Evolutionary conservation across 1,139 yeast species (phyloP).

Genomic region (Yarrowia galli): DNA sequence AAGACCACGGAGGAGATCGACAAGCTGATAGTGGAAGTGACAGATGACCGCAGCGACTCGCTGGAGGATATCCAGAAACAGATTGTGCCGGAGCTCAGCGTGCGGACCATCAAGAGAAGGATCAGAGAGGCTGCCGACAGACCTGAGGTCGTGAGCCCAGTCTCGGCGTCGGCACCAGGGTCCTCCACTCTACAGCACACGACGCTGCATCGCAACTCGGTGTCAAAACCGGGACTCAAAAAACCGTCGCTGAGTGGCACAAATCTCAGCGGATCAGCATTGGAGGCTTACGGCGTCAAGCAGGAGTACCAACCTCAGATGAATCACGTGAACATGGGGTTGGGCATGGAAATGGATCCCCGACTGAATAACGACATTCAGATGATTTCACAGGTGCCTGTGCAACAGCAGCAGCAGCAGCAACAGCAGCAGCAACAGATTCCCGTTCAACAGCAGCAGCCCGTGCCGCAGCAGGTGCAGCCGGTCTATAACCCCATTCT

Average conservation of each 20-base stretch:
- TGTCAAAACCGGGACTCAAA: slow-evolving; percentile 13
- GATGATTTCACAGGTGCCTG: slow-evolving; percentile 15
- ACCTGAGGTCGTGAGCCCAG: slow-evolving; percentile 2
- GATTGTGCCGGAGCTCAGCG: slow-evolving; percentile 36
- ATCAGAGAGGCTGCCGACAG: slow-evolving; percentile 34
- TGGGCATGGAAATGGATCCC: slow-evolving; percentile 25
- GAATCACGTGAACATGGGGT: neutral
- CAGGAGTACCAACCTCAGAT: slow-evolving; percentile 32
- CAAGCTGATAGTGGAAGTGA: slow-evolving; percentile 36
- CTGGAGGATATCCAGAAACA: slow-evolving; percentile 37
- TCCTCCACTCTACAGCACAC: slow-evolving; percentile 10
- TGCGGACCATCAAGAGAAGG: slow-evolving; percentile 35
- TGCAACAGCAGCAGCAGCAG: slow-evolving; percentile 13
- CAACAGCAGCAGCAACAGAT: slow-evolving; percentile 12
- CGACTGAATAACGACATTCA: slow-evolving; percentile 2
- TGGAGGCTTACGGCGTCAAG: slow-evolving; percentile 19
- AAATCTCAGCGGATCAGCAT: neutral
- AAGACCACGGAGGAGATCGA: slow-evolving; percentile 38
- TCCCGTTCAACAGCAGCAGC: slow-evolving; percentile 8
- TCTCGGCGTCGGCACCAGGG: neutral
- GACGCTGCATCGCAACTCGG: slow-evolving; percentile 6
- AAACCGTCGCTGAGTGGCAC: slow-evolving; percentile 6
- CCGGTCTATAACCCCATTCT: slow-evolving; percentile 27
- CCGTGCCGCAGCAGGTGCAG: neutral
- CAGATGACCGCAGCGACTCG: slow-evolving; percentile 36